Conservation (phyloP, 1,139 yeast species). For the Hansenula sp. region DNA sequence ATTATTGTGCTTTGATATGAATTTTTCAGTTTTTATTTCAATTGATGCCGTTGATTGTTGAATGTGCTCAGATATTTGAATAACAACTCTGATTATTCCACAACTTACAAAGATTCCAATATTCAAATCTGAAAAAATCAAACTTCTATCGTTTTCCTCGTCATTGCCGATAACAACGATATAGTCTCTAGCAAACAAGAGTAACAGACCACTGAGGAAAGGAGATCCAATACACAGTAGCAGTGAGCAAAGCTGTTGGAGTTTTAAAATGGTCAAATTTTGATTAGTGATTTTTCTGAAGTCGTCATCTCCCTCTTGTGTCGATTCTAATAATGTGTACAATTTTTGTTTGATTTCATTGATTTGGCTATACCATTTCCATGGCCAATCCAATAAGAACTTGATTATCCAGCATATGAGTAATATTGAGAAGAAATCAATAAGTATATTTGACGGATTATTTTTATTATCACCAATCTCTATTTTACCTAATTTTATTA, state of each 20-base stretch:
- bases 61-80: constrained; percentile 14
- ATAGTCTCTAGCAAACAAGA: constrained; percentile 11
- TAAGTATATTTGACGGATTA: constrained; percentile 7
- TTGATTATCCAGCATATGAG: constrained; percentile 16
- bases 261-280: constrained; percentile 3
- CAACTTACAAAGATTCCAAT: constrained; percentile 17
- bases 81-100: constrained; percentile 14
- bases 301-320: background rate
- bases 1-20: constrained; percentile 2
- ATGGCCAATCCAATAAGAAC: constrained; percentile 19
- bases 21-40: constrained; percentile 9
- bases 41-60: constrained; percentile 15
- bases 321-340: constrained; percentile 4
- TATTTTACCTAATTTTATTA: constrained; percentile 9
- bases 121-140: constrained; percentile 14
- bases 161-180: constrained; percentile 7
- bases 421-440: constrained; percentile 13
- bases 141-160: background rate
- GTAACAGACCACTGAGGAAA: constrained; percentile 11
- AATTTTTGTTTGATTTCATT: constrained; percentile 10
- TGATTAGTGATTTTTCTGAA: background rate
- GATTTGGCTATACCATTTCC: constrained; percentile 19
- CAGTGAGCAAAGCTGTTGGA: constrained; percentile 8
- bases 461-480: constrained; percentile 11
- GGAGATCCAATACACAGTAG: constrained; percentile 10